Evolutionary conservation across 2,329 filamentous ascomycete genomes (phyloP), one percentile per base, ranked within the genome.

Genomic region (Colletotrichum destructivum): DNA sequence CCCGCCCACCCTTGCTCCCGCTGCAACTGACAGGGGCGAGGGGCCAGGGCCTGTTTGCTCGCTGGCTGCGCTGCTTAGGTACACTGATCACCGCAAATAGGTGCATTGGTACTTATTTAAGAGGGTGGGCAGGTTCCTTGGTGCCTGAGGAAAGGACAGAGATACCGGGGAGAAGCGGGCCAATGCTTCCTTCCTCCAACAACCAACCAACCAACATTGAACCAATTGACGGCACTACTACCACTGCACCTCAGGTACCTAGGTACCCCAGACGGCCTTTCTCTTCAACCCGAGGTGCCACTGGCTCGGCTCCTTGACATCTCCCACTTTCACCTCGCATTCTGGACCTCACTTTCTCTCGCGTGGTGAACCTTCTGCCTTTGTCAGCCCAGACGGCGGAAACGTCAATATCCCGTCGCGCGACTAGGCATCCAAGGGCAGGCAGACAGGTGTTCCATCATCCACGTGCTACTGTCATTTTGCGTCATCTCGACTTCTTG

Each of bases 1-100:
- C 46, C 11, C 23, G 46, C 21, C 18, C 49, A 68, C 62, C 69
- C 69, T 59, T 71, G 69, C 59, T 44, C 38, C 60, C 46, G 60
- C 47, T 42, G 47, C 69, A 59, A 38, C 64, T 68, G 69, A 21
- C 63, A 46, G 57, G 63, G 68, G 65, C 18, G 11, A 26, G 31
- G 31, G 31, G 13, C 35, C 13, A 62, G 35, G 38, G 60, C n/a
- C 31, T 42, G 60, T 42, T 62, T 52, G 56, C 23, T 38, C 54
- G 35, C 54, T 35, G 31, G 31, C 8, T 9, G 31, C 31, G 31
- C 8, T 35, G 31, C 31, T 7, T 35, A 35, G 8, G 31, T 35
- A 11, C 31, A 35, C 2, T 9, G 8, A 35, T 2, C 31, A 35
- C 31, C 8, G 31, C 31, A 35, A 8, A 9, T 9, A 35, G 31